Conservation (phyloP, 805 yeast species). For the Kurtzmaniella cleridarum region DNA sequence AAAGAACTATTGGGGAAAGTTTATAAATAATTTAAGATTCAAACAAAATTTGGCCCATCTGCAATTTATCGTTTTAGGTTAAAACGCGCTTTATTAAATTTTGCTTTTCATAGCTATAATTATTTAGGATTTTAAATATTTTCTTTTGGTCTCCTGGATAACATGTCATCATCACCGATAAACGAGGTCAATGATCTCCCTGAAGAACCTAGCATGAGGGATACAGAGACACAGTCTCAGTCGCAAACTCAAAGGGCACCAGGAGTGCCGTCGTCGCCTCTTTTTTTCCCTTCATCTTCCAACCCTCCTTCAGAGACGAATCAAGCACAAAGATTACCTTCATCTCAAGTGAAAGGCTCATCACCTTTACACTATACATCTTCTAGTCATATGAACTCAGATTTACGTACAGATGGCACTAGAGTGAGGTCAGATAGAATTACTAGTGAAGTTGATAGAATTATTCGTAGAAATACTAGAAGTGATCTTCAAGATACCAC, state of each 20-base stretch:
- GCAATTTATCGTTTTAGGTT: not conserved
- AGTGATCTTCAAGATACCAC: constrained; percentile 72
- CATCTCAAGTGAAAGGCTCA: constrained; percentile 27
- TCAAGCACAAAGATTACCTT: not conserved
- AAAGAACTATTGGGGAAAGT: too few relatives aligned
- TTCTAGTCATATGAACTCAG: constrained; percentile 33
- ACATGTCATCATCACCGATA: constrained; percentile 34
- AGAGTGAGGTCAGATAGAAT: constrained; percentile 41
- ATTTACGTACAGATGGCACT: constrained; percentile 20
- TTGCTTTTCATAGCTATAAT: constrained; percentile 2
- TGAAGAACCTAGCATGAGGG: constrained; percentile 19
- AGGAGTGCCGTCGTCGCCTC: constrained; percentile 51
- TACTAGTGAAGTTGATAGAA: constrained; percentile 38
- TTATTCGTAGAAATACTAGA: constrained; percentile 52
- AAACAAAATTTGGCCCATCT: too few relatives aligned
- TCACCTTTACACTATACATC: constrained; percentile 50
- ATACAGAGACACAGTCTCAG: constrained; percentile 32
- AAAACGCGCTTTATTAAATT: not conserved
- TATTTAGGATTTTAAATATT: not conserved
- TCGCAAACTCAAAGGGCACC: constrained; percentile 27
- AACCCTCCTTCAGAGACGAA: constrained; percentile 30
- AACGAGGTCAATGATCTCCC: constrained; percentile 27
- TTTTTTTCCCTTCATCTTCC: constrained; percentile 46
- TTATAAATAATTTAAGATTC: too few relatives aligned
- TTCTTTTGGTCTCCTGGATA: too few relatives aligned